Base-by-base conservation (phyloP, 345 rosid genomes). In the Limnanthes douglasii region DNA sequence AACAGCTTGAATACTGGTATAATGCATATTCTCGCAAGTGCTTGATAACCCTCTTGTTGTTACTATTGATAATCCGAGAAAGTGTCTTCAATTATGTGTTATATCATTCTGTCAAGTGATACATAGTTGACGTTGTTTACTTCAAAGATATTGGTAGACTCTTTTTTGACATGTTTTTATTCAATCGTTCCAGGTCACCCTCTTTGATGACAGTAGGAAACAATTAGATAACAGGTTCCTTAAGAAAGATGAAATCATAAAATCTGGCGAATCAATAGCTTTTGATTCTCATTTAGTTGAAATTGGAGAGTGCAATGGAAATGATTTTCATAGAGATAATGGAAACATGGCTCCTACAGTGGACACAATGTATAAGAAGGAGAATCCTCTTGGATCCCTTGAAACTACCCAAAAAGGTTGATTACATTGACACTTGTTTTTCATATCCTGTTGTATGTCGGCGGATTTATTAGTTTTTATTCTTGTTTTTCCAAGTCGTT, bases 211-310 rank as follows among this genome's bases (percentile, higher is more conserved):
- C 39, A 53, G 55, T 54, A 56, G 50, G 59, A 64, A 51, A 26
- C 55, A 52, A 27, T 30, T 72, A 39, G 58, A 49, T 19, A 39
- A 67, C 39, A 64, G 66, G 51, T 70, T 61, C 50, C 64, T 69
- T 28, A 59, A 51, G 63, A 66, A 54, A 55, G 69, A 57, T 51
- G 71, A 72, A 53, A 61, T 34, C 40, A 46, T 72, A 49, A 53
- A 37, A 38, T 49, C 66, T 37, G 64, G 65, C 13, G 68, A 66
- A 41, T 64, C 66, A 43, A 34, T 60, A 41, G 20, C 43, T 31
- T 59, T 69, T 46, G 70, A 60, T 46, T 62, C 53, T 50, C 57
- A 66, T 57, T 33, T 66, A 46, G 78, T 72, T n/a, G 78, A 69
- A 31, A 31, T 62, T 30, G 75, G 70, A 37, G 66, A 60, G 25